phyloP scores from a whole-genome alignment of 768 basidiomycete species.

The Pleurotus platypus region DNA sequence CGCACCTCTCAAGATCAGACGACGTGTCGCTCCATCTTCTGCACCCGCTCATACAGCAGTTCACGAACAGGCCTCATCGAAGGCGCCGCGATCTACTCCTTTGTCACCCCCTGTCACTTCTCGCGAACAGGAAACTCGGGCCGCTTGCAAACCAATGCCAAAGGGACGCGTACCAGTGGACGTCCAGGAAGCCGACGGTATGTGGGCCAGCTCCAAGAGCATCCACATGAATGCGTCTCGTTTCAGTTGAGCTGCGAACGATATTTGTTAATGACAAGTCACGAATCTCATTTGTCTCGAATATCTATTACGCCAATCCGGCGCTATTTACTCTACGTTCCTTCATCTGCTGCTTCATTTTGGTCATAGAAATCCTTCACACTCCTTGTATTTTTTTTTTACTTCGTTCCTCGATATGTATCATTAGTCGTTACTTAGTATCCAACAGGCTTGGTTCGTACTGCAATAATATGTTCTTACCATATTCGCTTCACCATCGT shows the following conservation, averaged over 20 bases:
- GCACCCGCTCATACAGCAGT: not conserved
- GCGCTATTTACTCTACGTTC: too few species aligned
- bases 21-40: not conserved
- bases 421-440: too few species aligned
- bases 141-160: not conserved
- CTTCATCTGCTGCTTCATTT: too few species aligned
- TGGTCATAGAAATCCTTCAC: too few species aligned
- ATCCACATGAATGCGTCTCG: not conserved
- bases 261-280: too few species aligned
- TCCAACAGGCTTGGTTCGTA: too few species aligned
- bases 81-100: too few species aligned
- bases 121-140: not conserved
- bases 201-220: not conserved
- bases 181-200: not conserved
- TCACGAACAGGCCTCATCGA: too few species aligned
- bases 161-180: not conserved
- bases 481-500: constrained; percentile 96
- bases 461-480: constrained; percentile 22
- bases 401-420: too few species aligned
- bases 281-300: not conserved
- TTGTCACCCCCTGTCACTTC: too few species aligned
- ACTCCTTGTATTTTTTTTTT: too few species aligned
- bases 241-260: not conserved
- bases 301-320: not conserved
- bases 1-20: not conserved